Conservation (phyloP, 2,329 filamentous ascomycete species). For the Orbilia quercus region DNA sequence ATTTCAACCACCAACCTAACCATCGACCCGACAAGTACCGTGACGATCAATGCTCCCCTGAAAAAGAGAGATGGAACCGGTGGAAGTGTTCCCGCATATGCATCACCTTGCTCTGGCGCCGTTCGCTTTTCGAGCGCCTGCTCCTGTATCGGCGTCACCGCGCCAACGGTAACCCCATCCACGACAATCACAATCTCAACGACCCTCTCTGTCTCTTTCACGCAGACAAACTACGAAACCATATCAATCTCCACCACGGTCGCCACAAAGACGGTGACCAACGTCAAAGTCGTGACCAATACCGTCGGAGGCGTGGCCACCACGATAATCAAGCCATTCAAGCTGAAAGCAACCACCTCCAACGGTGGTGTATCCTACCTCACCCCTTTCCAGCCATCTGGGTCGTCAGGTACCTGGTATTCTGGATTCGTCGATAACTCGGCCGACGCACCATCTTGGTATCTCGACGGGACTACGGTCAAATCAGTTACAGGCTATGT, state of each 20-base stretch:
- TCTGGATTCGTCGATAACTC: slow-evolving; percentile 8
- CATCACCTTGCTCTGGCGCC: slow-evolving; percentile 19
- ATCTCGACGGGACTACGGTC: slow-evolving; percentile 28
- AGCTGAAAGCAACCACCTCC: slow-evolving; percentile 7
- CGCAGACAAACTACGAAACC: slow-evolving; percentile 24
- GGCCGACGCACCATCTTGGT: slow-evolving; percentile 6
- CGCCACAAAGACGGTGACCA: slow-evolving; percentile 19
- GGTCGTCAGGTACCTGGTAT: not conserved
- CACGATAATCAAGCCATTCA: slow-evolving; percentile 27
- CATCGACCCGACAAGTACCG: slow-evolving; percentile 13
- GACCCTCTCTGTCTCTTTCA: slow-evolving; percentile 19
- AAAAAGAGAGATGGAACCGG: slow-evolving; percentile 19
- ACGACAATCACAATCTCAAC: slow-evolving; percentile 31
- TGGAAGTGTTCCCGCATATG: slow-evolving; percentile 8
- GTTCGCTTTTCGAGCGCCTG: slow-evolving; percentile 30
- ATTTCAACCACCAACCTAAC: slow-evolving; percentile 1
- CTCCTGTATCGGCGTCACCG: slow-evolving; percentile 11
- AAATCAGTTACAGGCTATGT: not conserved
- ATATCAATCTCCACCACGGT: slow-evolving; percentile 2
- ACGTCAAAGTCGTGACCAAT: slow-evolving; percentile 1
- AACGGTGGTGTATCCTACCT: slow-evolving; percentile 5
- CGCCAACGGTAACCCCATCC: slow-evolving; percentile 26
- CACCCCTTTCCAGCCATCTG: slow-evolving; percentile 6
- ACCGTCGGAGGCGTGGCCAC: slow-evolving; percentile 21
- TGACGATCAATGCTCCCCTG: slow-evolving; percentile 2